Base-by-base conservation (phyloP, 2,329 filamentous ascomycete species). In the Dothideomycetes sp. region DNA sequence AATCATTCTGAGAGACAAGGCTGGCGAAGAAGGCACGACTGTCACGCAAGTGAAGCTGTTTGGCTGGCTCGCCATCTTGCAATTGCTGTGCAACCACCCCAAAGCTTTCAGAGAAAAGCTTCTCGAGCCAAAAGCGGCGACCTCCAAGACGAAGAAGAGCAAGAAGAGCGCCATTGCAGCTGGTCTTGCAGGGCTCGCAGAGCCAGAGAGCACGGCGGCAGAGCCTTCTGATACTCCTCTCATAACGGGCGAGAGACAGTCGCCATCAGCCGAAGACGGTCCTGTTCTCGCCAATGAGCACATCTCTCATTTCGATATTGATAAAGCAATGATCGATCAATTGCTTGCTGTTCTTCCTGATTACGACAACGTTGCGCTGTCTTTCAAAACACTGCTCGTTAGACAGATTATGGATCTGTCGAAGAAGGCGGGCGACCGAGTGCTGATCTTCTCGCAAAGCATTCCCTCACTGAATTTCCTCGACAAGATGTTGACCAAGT, bases 401-500 rank as follows among this genome's bases (percentile, higher is more conserved):
- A 62, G 76, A 30, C 62, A 70, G 32, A 89, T 95, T 35, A 59
- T 94, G 0, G 66, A 80, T 16, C 70, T 80, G 47, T 80, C 80
- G 5, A 72, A 70, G 27, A 55, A 56, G 1, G 61, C 68, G 0
- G 69, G 70, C 1, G 88, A 95, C 57, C 87, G 87, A 53, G 73
- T 87, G 1, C 68, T 95, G 1, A 64, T 94, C 0, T 95, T 95
- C 53, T 84, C 82, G 0, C 81, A 86, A 40, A 82, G 78, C 11
- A 66, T 86, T 9, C 63, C 66, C 0, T 82, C 82, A 0, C 64
- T 95, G 4, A 55, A 87, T 50, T 89, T 80, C 49, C 65, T 94
- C 1, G 70, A 78, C 36, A 49, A 62, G 0, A 58, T 82, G 15
- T 70, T 86, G 27, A 59, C 56, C 4, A 52, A 52, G 15, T 67